These are phyloP conservation scores for Mortierella sp. DNA, from an alignment of 371 early-diverging fungal genomes.

Conservation along the genomic window DNA sequence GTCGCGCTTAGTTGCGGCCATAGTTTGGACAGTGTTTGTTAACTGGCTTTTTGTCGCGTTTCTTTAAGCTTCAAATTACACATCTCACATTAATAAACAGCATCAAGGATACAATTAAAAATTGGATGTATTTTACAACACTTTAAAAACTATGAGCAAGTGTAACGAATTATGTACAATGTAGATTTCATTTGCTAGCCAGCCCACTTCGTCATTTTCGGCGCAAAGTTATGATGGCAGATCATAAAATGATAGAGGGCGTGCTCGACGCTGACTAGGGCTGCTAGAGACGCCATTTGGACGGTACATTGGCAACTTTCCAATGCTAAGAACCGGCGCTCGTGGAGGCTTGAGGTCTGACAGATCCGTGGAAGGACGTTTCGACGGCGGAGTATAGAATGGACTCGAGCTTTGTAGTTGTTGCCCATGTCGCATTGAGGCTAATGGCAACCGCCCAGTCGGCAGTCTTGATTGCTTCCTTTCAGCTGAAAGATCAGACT, in stretches of 20 bases:
- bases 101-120: no score
- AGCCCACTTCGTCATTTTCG: not conserved
- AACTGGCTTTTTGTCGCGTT: not conserved
- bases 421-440: not conserved
- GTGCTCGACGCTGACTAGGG: constrained; percentile 10
- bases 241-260: not conserved
- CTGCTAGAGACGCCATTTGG: constrained; percentile 2
- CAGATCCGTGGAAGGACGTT: not conserved
- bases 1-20: not conserved
- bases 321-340: not conserved
- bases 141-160: no score
- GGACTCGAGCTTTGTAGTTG: not conserved
- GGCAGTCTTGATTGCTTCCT: not conserved
- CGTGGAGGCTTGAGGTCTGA: constrained; percentile 12
- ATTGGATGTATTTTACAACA: no score
- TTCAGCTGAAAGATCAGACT: no score
- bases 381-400: constrained; percentile 19
- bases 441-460: not conserved
- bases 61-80: no score
- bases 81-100: no score
- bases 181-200: no score
- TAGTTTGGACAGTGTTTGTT: not conserved
- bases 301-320: constrained; percentile 11
- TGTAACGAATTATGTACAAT: no score
- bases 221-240: not conserved